Percentiles rank a stretch among this genome's conserved stretches.
phyloP scores from a whole-genome alignment of 2,329 filamentous ascomycete genomes.

The Spiromastix sp. region DNA sequence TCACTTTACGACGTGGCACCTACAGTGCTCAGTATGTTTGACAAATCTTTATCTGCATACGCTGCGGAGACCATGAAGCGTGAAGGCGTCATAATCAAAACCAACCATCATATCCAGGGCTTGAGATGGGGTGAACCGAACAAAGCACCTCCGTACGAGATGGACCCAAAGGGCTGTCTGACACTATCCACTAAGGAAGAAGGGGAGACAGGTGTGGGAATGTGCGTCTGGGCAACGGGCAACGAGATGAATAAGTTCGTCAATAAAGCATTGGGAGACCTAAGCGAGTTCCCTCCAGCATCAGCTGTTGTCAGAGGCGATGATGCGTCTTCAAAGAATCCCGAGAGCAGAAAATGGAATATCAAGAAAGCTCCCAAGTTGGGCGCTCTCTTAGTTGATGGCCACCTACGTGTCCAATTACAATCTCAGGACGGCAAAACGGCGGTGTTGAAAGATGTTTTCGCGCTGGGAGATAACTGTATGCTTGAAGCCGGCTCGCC shows the following conservation, averaged over 20 bases:
- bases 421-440: conserved; percentile 24
- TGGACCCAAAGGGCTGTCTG: conserved; percentile 34
- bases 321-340: conserved; percentile 5
- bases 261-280: conserved; percentile 27
- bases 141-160: conserved; percentile 23
- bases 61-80: conserved; percentile 46
- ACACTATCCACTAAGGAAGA: conserved; percentile 48
- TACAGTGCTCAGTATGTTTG: conserved; percentile 51
- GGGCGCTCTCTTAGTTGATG: conserved; percentile 45
- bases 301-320: conserved; percentile 7
- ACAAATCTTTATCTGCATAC: conserved; percentile 45
- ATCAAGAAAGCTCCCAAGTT: conserved; percentile 39
- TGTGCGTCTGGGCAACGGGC: conserved; percentile 52
- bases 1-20: conserved; percentile 52
- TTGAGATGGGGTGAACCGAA: conserved; percentile 42
- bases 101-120: conserved; percentile 46
- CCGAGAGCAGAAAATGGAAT: conserved; percentile 30
- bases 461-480: conserved; percentile 47
- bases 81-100: conserved; percentile 48
- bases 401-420: conserved; percentile 46
- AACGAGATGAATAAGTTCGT: conserved; percentile 48
- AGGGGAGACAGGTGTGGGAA: conserved; percentile 48
- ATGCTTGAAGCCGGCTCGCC: conserved; percentile 40
- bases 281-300: conserved; percentile 9
- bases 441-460: conserved; percentile 43